These are phyloP conservation scores for Dendrobium chrysotoxum DNA, from an alignment of 106 monocot species.

Conservation along the genomic window DNA sequence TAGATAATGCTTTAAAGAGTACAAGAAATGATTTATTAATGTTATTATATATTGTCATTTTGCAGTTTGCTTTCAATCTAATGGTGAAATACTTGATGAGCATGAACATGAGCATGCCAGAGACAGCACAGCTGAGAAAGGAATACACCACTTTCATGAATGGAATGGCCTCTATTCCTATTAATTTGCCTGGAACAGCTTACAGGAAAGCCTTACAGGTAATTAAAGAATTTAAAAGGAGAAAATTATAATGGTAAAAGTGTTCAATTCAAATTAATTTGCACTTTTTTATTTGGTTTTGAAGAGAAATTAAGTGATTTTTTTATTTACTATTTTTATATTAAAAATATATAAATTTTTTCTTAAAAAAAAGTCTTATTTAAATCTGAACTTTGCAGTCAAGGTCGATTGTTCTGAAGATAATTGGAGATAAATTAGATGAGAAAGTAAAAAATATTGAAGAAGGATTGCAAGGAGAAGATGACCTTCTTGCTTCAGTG, in stretches of 20 bases:
- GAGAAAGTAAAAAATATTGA: constrained; percentile 21
- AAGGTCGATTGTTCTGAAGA: constrained; percentile 25
- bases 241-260: background rate
- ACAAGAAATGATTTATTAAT: background rate
- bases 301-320: no score
- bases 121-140: constrained; percentile 23
- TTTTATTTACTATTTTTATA: no score
- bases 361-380: no score
- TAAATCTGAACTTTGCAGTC: constrained; percentile 11
- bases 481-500: constrained; percentile 44
- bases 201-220: constrained; percentile 48
- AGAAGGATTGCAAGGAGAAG: constrained; percentile 13
- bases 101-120: constrained; percentile 24
- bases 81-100: constrained; percentile 49
- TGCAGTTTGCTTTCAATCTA: constrained; percentile 45
- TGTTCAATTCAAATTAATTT: background rate
- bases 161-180: constrained; percentile 44
- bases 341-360: no score
- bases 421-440: constrained; percentile 29
- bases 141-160: constrained; percentile 47
- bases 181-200: constrained; percentile 35
- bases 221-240: background rate
- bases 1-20: no score
- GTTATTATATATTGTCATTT: background rate
- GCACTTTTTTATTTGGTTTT: background rate